Conservation (phyloP, 2,329 filamentous ascomycete genomes). For the Camillea tinctor region DNA sequence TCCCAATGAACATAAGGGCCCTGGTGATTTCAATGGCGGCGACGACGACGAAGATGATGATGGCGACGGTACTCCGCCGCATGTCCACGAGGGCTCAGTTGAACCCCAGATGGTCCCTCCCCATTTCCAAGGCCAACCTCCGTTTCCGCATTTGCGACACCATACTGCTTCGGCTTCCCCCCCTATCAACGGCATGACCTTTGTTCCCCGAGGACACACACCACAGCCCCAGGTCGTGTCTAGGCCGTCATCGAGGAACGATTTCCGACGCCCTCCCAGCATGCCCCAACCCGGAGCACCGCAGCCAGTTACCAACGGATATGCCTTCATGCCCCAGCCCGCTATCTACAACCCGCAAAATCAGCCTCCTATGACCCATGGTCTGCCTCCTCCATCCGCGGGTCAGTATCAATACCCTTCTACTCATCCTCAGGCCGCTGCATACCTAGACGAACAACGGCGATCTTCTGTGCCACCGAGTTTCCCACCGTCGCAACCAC, state of each 20-base stretch:
- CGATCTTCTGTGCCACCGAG: conserved; percentile 69
- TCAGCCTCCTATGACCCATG: conserved; percentile 42
- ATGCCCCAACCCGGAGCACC: conserved; percentile 60
- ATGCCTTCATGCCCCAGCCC: conserved; percentile 81
- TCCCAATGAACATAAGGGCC: conserved; percentile 94
- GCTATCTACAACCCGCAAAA: conserved; percentile 76
- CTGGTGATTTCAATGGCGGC: conserved; percentile 82
- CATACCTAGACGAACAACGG: conserved; percentile 74
- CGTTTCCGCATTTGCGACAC: conserved; percentile 81
- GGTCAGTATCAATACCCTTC: conserved; percentile 38
- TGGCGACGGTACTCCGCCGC: conserved; percentile 70
- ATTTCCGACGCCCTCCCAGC: conserved; percentile 72
- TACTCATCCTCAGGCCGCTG: conserved; percentile 55
- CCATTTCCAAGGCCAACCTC: conserved; percentile 65
- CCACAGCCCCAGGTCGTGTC: conserved; percentile 77
- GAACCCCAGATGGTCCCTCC: conserved; percentile 65
- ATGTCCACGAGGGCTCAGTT: conserved; percentile 54
- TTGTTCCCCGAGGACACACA: conserved; percentile 72
- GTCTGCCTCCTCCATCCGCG: conserved; percentile 32
- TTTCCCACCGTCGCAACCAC: conserved; percentile 59
- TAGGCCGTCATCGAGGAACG: conserved; percentile 76
- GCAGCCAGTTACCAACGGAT: conserved; percentile 65
- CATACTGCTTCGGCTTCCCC: conserved; percentile 84
- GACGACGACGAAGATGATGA: conserved; percentile 84
- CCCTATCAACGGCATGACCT: conserved; percentile 77